These are phyloP conservation scores for Neopestalotiopsis clavispora DNA, from an alignment of 2,329 filamentous ascomycete genomes.

Conservation along the genomic window DNA sequence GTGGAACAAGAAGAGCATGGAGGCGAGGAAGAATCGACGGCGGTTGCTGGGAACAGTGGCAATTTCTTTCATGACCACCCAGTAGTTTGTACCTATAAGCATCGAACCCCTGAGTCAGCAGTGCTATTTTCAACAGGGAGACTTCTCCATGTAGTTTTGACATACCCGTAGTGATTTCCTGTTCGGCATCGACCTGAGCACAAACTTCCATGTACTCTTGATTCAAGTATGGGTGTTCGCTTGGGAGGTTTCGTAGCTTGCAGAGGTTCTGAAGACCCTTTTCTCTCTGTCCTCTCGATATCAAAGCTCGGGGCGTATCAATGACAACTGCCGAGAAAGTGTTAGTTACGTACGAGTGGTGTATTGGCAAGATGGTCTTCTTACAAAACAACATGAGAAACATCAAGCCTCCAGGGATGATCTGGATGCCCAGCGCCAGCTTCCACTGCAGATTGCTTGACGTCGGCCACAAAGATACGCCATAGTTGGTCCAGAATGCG, in stretches of 20 bases:
- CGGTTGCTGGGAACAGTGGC: constrained; percentile 35
- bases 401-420: constrained; percentile 43
- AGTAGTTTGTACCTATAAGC: constrained; percentile 35
- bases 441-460: constrained; percentile 40
- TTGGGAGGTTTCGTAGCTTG: constrained; percentile 42
- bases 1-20: constrained; percentile 44
- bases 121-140: background rate
- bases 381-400: constrained; percentile 38
- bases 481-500: constrained; percentile 31
- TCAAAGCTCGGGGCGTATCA: constrained; percentile 40
- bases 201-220: constrained; percentile 43
- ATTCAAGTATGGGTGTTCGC: constrained; percentile 42
- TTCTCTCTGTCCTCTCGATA: constrained; percentile 40
- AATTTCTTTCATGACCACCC: constrained; percentile 39
- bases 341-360: fast-evolving
- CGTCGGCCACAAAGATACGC: constrained; percentile 24
- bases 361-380: constrained; percentile 9
- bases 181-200: constrained; percentile 38
- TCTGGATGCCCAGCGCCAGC: constrained; percentile 40
- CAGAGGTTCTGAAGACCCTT: constrained; percentile 41
- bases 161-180: constrained; percentile 22
- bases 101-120: constrained; percentile 28
- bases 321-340: constrained; percentile 28
- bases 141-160: too few species aligned
- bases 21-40: constrained; percentile 38